These are phyloP conservation scores for Paecilomyces sp. DNA, from an alignment of 2,329 filamentous ascomycete genomes.

Conservation along the genomic window DNA sequence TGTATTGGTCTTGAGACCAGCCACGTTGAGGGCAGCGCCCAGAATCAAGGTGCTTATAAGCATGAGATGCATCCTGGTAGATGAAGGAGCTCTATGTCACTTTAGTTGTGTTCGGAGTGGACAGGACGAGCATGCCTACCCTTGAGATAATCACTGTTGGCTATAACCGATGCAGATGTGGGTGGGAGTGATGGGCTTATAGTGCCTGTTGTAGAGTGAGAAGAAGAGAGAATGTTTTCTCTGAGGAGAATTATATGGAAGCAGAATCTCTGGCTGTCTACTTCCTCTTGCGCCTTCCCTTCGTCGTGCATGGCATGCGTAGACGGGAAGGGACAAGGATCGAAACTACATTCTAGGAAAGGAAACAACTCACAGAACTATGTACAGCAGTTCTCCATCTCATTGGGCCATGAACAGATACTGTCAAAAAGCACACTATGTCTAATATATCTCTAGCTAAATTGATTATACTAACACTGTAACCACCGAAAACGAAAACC, in stretches of 20 bases:
- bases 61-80: conserved; percentile 11
- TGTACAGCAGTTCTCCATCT: not conserved
- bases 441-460: not conserved
- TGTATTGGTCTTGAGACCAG: conserved; percentile 11
- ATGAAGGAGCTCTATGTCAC: not conserved
- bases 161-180: not conserved
- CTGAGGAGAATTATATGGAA: not conserved
- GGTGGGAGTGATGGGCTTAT: not conserved
- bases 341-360: not conserved
- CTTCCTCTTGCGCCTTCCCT: not conserved
- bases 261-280: not conserved
- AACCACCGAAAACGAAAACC: not conserved
- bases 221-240: not conserved
- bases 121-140: not conserved
- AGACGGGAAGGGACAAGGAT: not conserved
- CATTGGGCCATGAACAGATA: not conserved
- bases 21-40: conserved; percentile 13
- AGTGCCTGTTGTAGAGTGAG: not conserved
- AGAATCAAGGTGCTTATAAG: conserved; percentile 11
- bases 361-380: not conserved
- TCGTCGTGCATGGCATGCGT: not conserved
- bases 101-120: not conserved
- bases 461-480: not conserved
- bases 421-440: not conserved
- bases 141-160: not conserved